phyloP scores from a whole-genome alignment of 2,329 filamentous ascomycete species.

The Stagonosporopsis chrysanthemi region DNA sequence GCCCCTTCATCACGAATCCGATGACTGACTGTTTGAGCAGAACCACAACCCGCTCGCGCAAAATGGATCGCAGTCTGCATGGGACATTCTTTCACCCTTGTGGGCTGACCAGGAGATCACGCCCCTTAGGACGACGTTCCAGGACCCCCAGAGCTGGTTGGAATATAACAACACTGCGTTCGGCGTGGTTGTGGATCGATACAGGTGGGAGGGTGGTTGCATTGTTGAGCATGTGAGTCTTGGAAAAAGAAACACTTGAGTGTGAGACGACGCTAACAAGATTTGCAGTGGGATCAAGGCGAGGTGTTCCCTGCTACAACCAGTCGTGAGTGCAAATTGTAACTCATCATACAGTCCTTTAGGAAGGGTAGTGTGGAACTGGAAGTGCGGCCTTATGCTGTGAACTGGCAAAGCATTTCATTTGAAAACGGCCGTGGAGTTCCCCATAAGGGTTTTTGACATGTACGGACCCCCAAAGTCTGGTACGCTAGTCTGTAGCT shows the following conservation, averaged over 20 bases:
- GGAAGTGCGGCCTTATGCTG: too few species aligned
- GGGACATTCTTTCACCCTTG: constrained; percentile 35
- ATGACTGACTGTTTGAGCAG: constrained; percentile 14
- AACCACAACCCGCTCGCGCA: constrained; percentile 41
- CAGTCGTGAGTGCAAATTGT: too few species aligned
- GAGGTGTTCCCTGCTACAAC: constrained; percentile 37
- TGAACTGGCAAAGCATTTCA: too few species aligned
- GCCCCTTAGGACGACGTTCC: constrained; percentile 33
- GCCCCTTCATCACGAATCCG: background rate
- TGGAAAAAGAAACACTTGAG: background rate
- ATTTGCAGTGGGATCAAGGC: constrained; percentile 37
- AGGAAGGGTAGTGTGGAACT: too few species aligned
- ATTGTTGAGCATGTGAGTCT: constrained; percentile 44
- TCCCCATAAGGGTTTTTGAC: too few species aligned
- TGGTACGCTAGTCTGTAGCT: too few species aligned
- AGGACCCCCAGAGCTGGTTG: constrained; percentile 35
- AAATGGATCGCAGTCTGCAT: constrained; percentile 42
- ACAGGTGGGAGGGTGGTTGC: constrained; percentile 42
- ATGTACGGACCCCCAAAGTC: too few species aligned
- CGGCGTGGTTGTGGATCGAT: constrained; percentile 40
- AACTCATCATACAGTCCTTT: too few species aligned
- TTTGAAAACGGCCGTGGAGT: too few species aligned
- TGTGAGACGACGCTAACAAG: background rate
- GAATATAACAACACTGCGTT: constrained; percentile 32
- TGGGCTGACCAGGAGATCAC: constrained; percentile 35